These are phyloP conservation scores for Porcisia hertigi DNA, from an alignment of 208 protist species.

Conservation along the genomic window DNA sequence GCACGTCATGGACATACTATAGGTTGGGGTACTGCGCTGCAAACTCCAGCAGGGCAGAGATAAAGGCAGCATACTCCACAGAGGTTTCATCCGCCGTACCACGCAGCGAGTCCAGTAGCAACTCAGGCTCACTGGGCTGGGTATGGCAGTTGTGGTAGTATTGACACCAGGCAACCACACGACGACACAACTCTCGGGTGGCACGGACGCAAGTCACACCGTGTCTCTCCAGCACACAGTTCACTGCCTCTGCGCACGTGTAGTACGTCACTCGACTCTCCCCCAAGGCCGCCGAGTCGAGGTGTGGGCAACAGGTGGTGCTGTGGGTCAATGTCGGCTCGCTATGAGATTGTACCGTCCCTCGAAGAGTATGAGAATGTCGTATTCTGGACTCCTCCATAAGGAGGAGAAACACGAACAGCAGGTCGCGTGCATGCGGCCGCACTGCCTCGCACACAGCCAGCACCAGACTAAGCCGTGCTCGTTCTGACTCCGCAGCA, in stretches of 20 bases:
- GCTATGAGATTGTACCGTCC: not conserved
- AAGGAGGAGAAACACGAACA: slow-evolving; percentile 46
- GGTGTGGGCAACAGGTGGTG: not conserved
- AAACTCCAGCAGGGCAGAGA: slow-evolving; percentile 32
- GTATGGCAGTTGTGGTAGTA: not conserved
- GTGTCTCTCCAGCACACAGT: slow-evolving; percentile 58
- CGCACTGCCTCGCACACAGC: slow-evolving; percentile 53
- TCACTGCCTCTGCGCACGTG: slow-evolving; percentile 59
- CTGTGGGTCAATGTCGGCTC: not conserved
- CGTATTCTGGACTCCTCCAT: slow-evolving; percentile 33
- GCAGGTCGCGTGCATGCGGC: slow-evolving; percentile 51
- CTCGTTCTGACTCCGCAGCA: slow-evolving; percentile 27
- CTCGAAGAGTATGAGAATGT: not conserved
- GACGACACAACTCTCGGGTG: slow-evolving; percentile 36
- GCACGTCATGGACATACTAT: not conserved
- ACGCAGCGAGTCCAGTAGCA: not conserved
- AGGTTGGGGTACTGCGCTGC: not conserved
- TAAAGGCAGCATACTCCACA: slow-evolving; percentile 39
- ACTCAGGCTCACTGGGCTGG: not conserved
- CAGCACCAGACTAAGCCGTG: slow-evolving; percentile 29
- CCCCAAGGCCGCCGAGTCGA: slow-evolving; percentile 1
- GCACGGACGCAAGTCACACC: slow-evolving; percentile 33
- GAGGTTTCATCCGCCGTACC: slow-evolving; percentile 9
- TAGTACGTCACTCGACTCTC: slow-evolving; percentile 32
- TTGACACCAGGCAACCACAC: slow-evolving; percentile 24